phyloP scores from a whole-genome alignment of 345 rosid genomes.

The Bruguiera gymnorhiza region DNA sequence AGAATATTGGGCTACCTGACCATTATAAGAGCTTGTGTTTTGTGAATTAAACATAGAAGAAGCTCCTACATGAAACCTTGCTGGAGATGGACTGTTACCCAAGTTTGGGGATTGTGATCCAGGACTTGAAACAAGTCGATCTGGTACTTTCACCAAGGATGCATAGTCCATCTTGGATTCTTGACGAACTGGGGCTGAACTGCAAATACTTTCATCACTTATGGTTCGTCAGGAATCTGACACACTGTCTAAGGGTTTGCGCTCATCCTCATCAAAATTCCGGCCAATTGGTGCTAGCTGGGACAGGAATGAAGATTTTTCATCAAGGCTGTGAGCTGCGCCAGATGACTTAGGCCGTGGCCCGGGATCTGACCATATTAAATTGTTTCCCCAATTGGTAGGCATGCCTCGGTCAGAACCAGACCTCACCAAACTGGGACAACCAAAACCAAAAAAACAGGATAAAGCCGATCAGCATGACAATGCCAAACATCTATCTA shows the following conservation, averaged over 20 bases:
- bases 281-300: constrained; percentile 16
- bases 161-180: constrained; percentile 8
- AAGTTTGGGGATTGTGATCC: constrained; percentile 13
- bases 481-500: too few relatives aligned
- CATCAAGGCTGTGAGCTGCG: constrained; percentile 15
- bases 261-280: constrained; percentile 33
- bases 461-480: not conserved
- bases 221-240: constrained; percentile 12
- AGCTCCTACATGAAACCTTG: constrained; percentile 3
- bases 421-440: constrained; percentile 16
- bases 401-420: constrained; percentile 16
- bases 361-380: constrained; percentile 20
- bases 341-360: constrained; percentile 27
- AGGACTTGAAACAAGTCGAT: constrained; percentile 14
- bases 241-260: constrained; percentile 18
- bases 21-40: not conserved
- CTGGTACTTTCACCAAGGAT: constrained; percentile 10
- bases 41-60: not conserved
- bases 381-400: constrained; percentile 15
- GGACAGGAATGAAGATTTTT: constrained; percentile 24
- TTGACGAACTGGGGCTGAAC: not conserved
- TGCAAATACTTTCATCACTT: constrained; percentile 11
- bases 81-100: not conserved
- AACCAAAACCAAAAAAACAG: not conserved
- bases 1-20: not conserved